These are phyloP conservation scores for Ramaria sp. DNA, from an alignment of 768 basidiomycete species.

Conservation along the genomic window DNA sequence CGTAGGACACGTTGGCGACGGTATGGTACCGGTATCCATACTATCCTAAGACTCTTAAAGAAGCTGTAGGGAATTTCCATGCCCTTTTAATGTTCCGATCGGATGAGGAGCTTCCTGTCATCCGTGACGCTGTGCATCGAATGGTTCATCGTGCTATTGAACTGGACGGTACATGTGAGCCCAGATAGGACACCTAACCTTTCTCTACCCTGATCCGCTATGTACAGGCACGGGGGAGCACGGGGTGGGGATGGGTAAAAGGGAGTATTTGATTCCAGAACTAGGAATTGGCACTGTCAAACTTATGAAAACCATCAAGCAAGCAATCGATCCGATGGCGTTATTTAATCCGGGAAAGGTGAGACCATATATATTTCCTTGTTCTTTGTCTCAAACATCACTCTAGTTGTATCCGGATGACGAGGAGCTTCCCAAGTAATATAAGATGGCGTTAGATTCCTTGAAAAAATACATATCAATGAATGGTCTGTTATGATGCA, in stretches of 20 bases:
- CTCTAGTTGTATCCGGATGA: background rate
- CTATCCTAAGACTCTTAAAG: too few relatives aligned
- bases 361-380: background rate
- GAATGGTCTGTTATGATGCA: too few relatives aligned
- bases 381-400: background rate
- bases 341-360: conserved; percentile 40
- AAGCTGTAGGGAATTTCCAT: conserved; percentile 32
- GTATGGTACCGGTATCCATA: conserved; percentile 12
- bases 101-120: conserved; percentile 24
- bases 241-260: conserved; percentile 37
- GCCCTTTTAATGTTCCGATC: conserved; percentile 25
- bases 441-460: too few relatives aligned
- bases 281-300: conserved; percentile 38
- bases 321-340: conserved; percentile 31
- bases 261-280: conserved; percentile 35
- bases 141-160: conserved; percentile 26
- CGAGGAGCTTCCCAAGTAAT: background rate
- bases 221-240: conserved; percentile 29
- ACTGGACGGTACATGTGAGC: conserved; percentile 26
- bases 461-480: too few relatives aligned
- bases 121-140: conserved; percentile 21
- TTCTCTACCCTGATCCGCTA: background rate
- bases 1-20: conserved; percentile 34
- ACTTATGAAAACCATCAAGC: conserved; percentile 41
- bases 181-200: background rate